Conservation (phyloP, 2,329 filamentous ascomycete genomes). For the Diplocarpon rosae region DNA sequence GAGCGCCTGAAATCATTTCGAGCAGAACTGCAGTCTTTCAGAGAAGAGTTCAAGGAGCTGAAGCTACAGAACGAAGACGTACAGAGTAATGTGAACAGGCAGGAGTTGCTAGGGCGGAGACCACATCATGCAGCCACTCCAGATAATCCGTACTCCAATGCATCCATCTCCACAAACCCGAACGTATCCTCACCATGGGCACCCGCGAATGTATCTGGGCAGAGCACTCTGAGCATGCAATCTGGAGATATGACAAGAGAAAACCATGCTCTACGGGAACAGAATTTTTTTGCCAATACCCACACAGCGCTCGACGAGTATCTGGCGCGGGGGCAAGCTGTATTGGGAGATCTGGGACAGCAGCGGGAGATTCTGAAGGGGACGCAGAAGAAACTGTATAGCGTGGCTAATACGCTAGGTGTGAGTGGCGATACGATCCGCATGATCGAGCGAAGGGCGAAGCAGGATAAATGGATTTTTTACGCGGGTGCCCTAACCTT, state of each 20-base stretch:
- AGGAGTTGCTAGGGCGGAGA: constrained; percentile 74
- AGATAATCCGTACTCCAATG: constrained; percentile 82
- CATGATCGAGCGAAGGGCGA: constrained; percentile 85
- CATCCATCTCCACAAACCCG: constrained; percentile 24
- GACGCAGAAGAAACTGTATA: constrained; percentile 84
- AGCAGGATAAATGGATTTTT: constrained; percentile 98
- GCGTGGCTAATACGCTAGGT: constrained; percentile 85
- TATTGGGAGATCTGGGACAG: constrained; percentile 76
- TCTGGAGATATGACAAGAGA: constrained; percentile 61
- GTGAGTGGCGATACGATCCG: constrained; percentile 93
- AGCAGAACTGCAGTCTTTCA: constrained; percentile 68
- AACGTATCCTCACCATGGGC: constrained; percentile 23
- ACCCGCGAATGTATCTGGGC: constrained; percentile 14
- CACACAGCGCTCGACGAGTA: constrained; percentile 88
- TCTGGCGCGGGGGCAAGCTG: constrained; percentile 79
- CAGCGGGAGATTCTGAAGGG: constrained; percentile 93
- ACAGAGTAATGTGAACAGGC: constrained; percentile 53
- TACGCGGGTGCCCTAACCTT: constrained; percentile 78
- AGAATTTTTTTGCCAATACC: constrained; percentile 74
- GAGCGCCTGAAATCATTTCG: constrained; percentile 82
- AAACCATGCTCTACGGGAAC: constrained; percentile 75
- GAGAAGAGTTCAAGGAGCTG: constrained; percentile 63
- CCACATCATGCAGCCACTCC: constrained; percentile 73
- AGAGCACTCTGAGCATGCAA: constrained; percentile 33
- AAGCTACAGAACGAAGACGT: constrained; percentile 70